A percentile compares a stretch with the other conserved stretches of the same genome.
phyloP scores from a whole-genome alignment of 2,329 filamentous ascomycete genomes.

The Claviceps pazoutovae region DNA sequence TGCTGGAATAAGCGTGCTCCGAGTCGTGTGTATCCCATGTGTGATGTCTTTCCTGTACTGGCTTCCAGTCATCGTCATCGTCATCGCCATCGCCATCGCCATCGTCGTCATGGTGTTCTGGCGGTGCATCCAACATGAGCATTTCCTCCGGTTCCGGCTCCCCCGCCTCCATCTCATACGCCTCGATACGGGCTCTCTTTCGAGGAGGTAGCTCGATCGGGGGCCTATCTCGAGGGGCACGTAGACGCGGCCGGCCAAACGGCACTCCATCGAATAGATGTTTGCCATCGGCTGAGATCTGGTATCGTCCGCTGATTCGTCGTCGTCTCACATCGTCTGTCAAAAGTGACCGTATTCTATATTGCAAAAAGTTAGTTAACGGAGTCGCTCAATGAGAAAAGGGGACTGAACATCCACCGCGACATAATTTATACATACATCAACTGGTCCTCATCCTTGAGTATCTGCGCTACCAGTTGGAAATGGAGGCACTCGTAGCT shows the following conservation, averaged over 20 bases:
- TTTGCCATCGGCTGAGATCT: conserved; percentile 65
- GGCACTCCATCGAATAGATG: conserved; percentile 77
- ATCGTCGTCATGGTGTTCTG: conserved; percentile 18
- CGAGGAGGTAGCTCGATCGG: conserved; percentile 57
- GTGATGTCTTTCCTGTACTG: conserved; percentile 3
- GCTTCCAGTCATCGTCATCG: conserved; percentile 8
- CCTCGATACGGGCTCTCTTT: conserved; percentile 46
- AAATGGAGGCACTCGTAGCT: conserved; percentile 84
- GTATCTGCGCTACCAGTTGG: conserved; percentile 50
- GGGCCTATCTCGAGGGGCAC: conserved; percentile 46
- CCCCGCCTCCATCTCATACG: conserved; percentile 20
- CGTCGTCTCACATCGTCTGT: conserved; percentile 61
- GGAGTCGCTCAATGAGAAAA: too few relatives aligned
- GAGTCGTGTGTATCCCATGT: background rate
- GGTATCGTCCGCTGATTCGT: conserved; percentile 60
- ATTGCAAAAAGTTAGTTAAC: background rate
- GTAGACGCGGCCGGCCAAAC: conserved; percentile 62
- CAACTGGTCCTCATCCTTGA: conserved; percentile 76
- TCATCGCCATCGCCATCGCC: conserved; percentile 18
- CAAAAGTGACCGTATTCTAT: conserved; percentile 64
- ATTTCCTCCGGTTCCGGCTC: conserved; percentile 12
- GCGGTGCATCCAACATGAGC: conserved; percentile 21
- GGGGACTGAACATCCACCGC: background rate
- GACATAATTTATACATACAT: conserved; percentile 39
- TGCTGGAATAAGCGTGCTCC: background rate